Evolutionary conservation across 2,329 filamentous ascomycete species (phyloP).

Genomic region (Clarireedia sp.): DNA sequence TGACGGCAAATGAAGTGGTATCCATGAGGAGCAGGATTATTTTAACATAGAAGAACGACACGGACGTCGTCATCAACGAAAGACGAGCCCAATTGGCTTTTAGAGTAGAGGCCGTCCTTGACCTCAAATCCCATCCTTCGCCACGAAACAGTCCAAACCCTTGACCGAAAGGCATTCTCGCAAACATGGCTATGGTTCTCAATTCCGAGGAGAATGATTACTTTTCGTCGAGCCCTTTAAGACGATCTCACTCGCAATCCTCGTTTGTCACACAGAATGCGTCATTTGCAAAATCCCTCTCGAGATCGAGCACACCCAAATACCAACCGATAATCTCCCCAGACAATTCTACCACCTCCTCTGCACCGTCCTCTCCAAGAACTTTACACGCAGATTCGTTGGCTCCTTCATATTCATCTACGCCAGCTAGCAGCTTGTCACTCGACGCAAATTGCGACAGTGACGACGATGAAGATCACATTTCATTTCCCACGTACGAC

Average conservation of each 20-base stretch:
- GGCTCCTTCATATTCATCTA: constrained; percentile 52
- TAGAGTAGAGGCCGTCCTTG: background rate
- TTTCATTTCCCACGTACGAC: constrained; percentile 34
- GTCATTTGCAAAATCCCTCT: constrained; percentile 35
- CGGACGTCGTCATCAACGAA: background rate
- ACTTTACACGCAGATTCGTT: constrained; percentile 43
- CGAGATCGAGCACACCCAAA: constrained; percentile 33
- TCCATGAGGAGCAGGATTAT: background rate
- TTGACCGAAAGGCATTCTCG: background rate
- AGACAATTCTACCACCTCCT: constrained; percentile 35
- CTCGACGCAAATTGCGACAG: constrained; percentile 70
- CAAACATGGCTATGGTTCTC: constrained; percentile 29
- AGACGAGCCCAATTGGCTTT: background rate
- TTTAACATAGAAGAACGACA: background rate
- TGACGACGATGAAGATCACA: constrained; percentile 27
- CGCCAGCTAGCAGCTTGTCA: constrained; percentile 53
- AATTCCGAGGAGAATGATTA: constrained; percentile 47
- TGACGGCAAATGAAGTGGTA: background rate
- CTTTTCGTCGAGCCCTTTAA: constrained; percentile 46
- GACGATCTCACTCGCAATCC: constrained; percentile 53
- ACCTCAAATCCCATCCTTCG: constrained; percentile 5
- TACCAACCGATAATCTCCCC: constrained; percentile 24
- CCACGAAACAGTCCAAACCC: background rate
- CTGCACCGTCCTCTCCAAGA: constrained; percentile 48
- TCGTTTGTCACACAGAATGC: constrained; percentile 36